A percentile compares a stretch with the other conserved stretches of the same genome.
Conservation (phyloP, 306 rosid species). For the Lathyrus oleraceus region DNA sequence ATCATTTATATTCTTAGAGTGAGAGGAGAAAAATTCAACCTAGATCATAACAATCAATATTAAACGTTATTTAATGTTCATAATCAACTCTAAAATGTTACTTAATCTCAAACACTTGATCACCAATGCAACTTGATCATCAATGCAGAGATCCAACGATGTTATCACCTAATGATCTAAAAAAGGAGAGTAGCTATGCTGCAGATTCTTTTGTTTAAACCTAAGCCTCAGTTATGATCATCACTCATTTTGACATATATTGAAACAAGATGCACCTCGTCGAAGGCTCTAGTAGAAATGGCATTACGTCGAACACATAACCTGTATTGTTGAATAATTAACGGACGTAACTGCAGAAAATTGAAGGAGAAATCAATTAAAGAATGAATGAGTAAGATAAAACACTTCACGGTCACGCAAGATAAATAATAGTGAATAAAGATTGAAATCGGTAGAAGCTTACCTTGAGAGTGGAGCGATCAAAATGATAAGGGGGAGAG, state of each 20-base stretch:
- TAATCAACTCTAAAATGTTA: not conserved
- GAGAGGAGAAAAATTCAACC: too few relatives aligned
- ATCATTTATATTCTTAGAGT: too few relatives aligned
- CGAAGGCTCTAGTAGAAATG: slow-evolving; percentile 49
- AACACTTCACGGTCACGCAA: not conserved
- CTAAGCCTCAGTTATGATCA: not conserved
- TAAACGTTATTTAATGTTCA: not conserved
- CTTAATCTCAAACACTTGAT: not conserved
- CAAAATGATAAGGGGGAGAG: slow-evolving; percentile 14
- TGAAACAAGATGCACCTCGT: slow-evolving; percentile 46
- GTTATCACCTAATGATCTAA: not conserved
- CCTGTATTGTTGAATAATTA: slow-evolving; percentile 30
- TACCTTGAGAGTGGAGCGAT: slow-evolving; percentile 15
- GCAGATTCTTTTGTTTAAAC: not conserved
- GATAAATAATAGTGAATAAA: not conserved
- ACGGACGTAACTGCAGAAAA: slow-evolving; percentile 48
- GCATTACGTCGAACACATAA: slow-evolving; percentile 29
- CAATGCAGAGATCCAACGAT: not conserved
- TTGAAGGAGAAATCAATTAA: slow-evolving; percentile 17
- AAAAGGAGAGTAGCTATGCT: not conserved
- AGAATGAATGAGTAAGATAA: not conserved
- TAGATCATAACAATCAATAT: not conserved
- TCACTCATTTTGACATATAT: not conserved
- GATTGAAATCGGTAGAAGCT: not conserved
- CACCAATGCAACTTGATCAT: not conserved